Percentiles rank a stretch among this genome's conserved stretches.
phyloP scores from a whole-genome alignment of 2,329 filamentous ascomycete species.

The Stagonosporopsis tanaceti region DNA sequence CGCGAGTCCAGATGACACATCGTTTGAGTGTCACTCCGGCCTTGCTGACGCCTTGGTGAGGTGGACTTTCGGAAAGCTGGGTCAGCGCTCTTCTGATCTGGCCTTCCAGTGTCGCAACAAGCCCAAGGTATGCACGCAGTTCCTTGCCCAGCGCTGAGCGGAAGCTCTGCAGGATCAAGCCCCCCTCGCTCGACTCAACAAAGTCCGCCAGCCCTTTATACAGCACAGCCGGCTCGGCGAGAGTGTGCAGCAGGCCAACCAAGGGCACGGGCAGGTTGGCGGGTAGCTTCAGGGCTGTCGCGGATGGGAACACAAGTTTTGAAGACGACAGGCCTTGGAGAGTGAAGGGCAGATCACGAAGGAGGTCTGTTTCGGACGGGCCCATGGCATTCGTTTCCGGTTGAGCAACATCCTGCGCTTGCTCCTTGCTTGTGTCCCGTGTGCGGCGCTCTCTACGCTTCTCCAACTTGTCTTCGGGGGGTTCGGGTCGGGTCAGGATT shows the following conservation, averaged over 20 bases:
- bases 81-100: slow-evolving; percentile 86
- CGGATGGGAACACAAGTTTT: slow-evolving; percentile 77
- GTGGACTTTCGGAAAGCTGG: slow-evolving; percentile 72
- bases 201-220: slow-evolving; percentile 84
- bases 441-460: slow-evolving; percentile 39
- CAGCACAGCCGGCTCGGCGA: slow-evolving; percentile 92
- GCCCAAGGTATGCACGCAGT: slow-evolving; percentile 84
- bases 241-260: slow-evolving; percentile 83
- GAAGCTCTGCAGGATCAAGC: slow-evolving; percentile 90
- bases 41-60: slow-evolving; percentile 77
- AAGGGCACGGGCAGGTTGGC: slow-evolving; percentile 81
- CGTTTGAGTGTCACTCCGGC: slow-evolving; percentile 92
- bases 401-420: slow-evolving; percentile 23
- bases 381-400: slow-evolving; percentile 26
- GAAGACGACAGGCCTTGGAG: slow-evolving; percentile 90
- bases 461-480: slow-evolving; percentile 34
- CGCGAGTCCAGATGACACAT: slow-evolving; percentile 96
- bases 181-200: slow-evolving; percentile 80
- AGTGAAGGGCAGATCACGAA: slow-evolving; percentile 84
- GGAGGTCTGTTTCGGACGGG: slow-evolving; percentile 56
- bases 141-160: slow-evolving; percentile 85
- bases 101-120: slow-evolving; percentile 90
- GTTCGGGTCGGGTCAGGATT: slow-evolving; percentile 27
- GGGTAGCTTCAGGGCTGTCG: slow-evolving; percentile 77
- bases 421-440: slow-evolving; percentile 37